Percentiles rank a stretch among this genome's conserved stretches.
Conservation (phyloP, 495 filamentous ascomycete species). For the Wilcoxina mikolae region DNA sequence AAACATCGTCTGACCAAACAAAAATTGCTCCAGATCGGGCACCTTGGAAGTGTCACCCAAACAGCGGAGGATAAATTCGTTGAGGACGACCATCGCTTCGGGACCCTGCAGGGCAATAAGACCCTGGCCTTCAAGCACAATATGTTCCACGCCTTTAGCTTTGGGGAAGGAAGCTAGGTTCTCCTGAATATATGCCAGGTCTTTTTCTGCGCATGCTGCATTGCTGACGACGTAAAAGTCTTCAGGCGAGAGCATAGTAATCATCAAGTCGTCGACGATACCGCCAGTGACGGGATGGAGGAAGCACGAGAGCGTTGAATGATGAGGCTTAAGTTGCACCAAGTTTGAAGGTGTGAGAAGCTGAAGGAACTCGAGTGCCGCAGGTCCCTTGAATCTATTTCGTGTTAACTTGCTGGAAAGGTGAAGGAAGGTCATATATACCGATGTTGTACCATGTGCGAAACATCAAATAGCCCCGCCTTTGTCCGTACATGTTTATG, state of each 20-base stretch:
- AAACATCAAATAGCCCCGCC: conserved; percentile 79
- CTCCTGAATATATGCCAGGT: conserved; percentile 52
- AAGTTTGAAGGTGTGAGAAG: conserved; percentile 61
- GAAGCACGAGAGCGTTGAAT: conserved; percentile 66
- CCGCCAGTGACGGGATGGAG: conserved; percentile 67
- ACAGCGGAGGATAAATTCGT: conserved; percentile 35
- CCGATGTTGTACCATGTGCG: conserved; percentile 55
- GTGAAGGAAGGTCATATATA: conserved; percentile 6
- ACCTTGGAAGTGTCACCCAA: conserved; percentile 30
- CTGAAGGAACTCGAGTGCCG: conserved; percentile 61
- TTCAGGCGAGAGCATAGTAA: conserved; percentile 55
- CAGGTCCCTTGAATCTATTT: conserved; percentile 52
- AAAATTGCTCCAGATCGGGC: conserved; percentile 49
- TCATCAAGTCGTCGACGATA: conserved; percentile 84
- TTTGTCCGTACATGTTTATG: conserved; percentile 78
- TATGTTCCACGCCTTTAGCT: conserved; percentile 45
- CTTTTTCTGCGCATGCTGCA: conserved; percentile 80
- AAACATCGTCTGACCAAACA: conserved; percentile 62
- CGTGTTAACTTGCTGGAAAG: neutral
- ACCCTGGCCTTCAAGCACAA: conserved; percentile 50
- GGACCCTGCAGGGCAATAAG: conserved; percentile 84
- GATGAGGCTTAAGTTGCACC: conserved; percentile 40
- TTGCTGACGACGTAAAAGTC: conserved; percentile 89
- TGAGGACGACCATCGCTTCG: conserved; percentile 48
- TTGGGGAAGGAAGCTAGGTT: conserved; percentile 43